Conservation (phyloP, 352 stramenopile species). For the Pythium angustatum region DNA sequence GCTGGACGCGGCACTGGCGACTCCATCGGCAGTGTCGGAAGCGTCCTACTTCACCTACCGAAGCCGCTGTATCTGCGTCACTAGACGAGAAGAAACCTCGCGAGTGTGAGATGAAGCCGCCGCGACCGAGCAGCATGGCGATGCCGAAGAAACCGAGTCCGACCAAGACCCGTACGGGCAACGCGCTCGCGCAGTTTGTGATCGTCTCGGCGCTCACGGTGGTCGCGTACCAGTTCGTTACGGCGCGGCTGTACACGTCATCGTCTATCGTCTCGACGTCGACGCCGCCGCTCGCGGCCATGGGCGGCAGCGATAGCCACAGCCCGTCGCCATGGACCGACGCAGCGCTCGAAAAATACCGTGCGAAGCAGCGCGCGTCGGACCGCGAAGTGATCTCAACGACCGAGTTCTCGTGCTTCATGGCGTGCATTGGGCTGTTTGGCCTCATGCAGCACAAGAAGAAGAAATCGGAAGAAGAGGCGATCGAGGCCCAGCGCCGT, state of each 20-base stretch:
- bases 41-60: too few relatives aligned
- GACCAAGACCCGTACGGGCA: constrained; percentile 38
- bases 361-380: constrained; percentile 17
- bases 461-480: constrained; percentile 28
- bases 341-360: constrained; percentile 26
- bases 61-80: not conserved
- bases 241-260: constrained; percentile 14
- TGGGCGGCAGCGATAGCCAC: not conserved
- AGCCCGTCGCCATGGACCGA: constrained; percentile 24
- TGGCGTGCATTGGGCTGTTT: constrained; percentile 64
- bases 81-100: not conserved
- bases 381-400: constrained; percentile 24
- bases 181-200: constrained; percentile 65
- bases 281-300: not conserved
- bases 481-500: constrained; percentile 22
- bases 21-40: constrained; percentile 6
- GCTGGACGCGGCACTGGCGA: constrained; percentile 26
- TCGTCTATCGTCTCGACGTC: not conserved
- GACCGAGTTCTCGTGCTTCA: constrained; percentile 59
- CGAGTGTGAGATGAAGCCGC: not conserved
- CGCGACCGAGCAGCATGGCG: not conserved
- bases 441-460: constrained; percentile 60
- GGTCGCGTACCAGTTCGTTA: constrained; percentile 54
- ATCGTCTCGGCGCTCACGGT: constrained; percentile 53
- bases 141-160: constrained; percentile 22